phyloP scores from a whole-genome alignment of 2,329 filamentous ascomycete species.

The Achaetomium macrosporum region DNA sequence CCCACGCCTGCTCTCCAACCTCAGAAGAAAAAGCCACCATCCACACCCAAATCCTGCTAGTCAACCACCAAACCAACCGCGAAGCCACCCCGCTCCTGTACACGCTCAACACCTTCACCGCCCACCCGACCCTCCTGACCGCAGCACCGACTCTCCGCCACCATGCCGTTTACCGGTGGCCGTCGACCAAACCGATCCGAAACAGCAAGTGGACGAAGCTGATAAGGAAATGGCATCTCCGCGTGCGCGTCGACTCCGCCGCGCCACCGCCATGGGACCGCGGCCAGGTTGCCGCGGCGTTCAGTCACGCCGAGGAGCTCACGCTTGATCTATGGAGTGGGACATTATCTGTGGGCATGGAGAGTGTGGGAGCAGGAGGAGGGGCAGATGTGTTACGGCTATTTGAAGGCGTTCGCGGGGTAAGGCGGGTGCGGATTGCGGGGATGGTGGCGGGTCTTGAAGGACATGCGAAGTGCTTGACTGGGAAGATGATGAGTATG shows the following conservation, averaged over 20 bases:
- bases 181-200: slow-evolving; percentile 31
- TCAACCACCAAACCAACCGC: slow-evolving; percentile 36
- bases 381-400: slow-evolving; percentile 33
- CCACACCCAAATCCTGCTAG: slow-evolving; percentile 36
- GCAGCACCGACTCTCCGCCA: slow-evolving; percentile 32
- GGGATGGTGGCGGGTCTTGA: slow-evolving; percentile 39
- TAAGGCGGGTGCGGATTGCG: slow-evolving; percentile 31
- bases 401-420: slow-evolving; percentile 40
- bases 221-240: slow-evolving; percentile 23
- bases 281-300: slow-evolving; percentile 26
- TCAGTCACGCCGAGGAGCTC: slow-evolving; percentile 36
- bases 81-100: slow-evolving; percentile 40
- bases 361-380: background rate
- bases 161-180: background rate
- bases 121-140: slow-evolving; percentile 37
- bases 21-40: slow-evolving; percentile 15
- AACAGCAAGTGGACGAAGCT: slow-evolving; percentile 27
- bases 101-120: slow-evolving; percentile 38
- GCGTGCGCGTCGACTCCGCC: slow-evolving; percentile 36
- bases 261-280: background rate
- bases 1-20: slow-evolving; percentile 2
- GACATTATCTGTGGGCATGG: slow-evolving; percentile 31
- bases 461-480: slow-evolving; percentile 39
- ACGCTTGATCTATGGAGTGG: slow-evolving; percentile 36
- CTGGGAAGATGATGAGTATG: slow-evolving; percentile 29